Evolutionary conservation across 164 flowering plant species (phyloP).

Genomic region (Piper longum): DNA sequence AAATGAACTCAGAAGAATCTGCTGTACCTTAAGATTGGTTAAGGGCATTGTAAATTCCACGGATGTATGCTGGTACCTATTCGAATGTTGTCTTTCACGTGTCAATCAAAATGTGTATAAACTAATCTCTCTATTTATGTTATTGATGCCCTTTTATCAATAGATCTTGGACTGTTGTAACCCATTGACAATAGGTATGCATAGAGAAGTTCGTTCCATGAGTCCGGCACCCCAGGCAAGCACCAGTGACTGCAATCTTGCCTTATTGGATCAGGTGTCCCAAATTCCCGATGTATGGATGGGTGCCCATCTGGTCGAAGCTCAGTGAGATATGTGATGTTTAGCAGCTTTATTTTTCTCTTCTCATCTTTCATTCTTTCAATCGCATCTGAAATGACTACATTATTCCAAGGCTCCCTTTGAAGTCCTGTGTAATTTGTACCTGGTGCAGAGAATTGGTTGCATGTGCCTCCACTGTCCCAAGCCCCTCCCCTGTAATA

Average conservation of each 20-base stretch:
- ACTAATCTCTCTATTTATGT: neutral
- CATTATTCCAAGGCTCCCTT: constrained; percentile 33
- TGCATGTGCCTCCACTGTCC: constrained; percentile 51
- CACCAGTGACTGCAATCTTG: constrained; percentile 84
- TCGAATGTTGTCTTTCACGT: neutral
- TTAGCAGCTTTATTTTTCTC: constrained; percentile 27
- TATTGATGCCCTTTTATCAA: neutral
- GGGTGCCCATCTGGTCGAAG: constrained; percentile 56
- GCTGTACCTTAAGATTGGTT: neutral
- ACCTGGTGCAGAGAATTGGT: constrained; percentile 31
- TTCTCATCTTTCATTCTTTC: constrained; percentile 23
- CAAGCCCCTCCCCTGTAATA: constrained; percentile 59
- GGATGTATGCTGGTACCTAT: too few relatives aligned
- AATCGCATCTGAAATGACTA: constrained; percentile 23
- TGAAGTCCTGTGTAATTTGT: constrained; percentile 29
- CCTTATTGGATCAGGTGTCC: constrained; percentile 27
- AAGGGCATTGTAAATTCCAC: neutral
- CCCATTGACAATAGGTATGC: constrained; percentile 5
- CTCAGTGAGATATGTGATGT: constrained; percentile 60
- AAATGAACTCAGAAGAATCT: constrained; percentile 30
- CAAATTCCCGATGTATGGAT: constrained; percentile 45
- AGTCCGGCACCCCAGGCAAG: constrained; percentile 79
- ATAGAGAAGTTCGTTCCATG: constrained; percentile 55
- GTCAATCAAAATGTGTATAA: constrained; percentile 7
- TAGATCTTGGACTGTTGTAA: constrained; percentile 1